phyloP scores from a whole-genome alignment of 2,329 filamentous ascomycete genomes.

The Aspergillus sclerotialis region DNA sequence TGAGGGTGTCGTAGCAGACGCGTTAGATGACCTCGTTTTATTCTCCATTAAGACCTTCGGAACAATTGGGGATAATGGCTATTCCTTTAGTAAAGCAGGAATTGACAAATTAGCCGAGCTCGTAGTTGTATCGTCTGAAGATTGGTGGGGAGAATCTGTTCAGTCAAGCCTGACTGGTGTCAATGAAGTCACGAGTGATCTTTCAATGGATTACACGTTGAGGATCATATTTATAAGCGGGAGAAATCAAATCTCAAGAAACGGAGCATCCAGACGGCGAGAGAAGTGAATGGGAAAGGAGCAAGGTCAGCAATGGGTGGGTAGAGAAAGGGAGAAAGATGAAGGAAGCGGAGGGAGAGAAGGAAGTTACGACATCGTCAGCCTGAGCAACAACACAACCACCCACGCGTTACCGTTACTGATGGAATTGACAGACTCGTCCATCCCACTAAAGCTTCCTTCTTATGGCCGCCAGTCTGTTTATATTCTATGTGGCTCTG shows the following conservation, averaged over 20 bases:
- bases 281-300: conserved; percentile 5
- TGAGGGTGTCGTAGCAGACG: conserved; percentile 25
- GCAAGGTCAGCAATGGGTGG: conserved; percentile 1
- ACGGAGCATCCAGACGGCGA: conserved; percentile 1
- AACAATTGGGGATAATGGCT: not conserved
- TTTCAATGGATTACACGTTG: not conserved
- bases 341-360: not conserved
- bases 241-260: not conserved
- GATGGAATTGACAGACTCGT: no score
- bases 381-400: no score
- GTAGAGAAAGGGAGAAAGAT: conserved; percentile 4
- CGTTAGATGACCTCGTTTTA: conserved; percentile 19
- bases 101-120: no score
- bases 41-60: conserved; percentile 17
- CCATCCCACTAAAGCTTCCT: no score
- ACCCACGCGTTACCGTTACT: no score
- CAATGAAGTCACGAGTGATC: not conserved
- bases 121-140: not conserved
- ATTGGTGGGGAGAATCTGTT: not conserved
- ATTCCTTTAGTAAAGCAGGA: no score
- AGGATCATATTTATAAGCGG: not conserved
- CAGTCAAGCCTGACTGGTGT: not conserved
- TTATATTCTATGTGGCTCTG: no score
- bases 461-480: no score
- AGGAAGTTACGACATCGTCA: conserved; percentile 1